Percentiles rank a stretch among this genome's conserved stretches.
Evolutionary conservation across 768 basidiomycete species (phyloP).

Genomic region (Rhizopogon vinicolor): DNA sequence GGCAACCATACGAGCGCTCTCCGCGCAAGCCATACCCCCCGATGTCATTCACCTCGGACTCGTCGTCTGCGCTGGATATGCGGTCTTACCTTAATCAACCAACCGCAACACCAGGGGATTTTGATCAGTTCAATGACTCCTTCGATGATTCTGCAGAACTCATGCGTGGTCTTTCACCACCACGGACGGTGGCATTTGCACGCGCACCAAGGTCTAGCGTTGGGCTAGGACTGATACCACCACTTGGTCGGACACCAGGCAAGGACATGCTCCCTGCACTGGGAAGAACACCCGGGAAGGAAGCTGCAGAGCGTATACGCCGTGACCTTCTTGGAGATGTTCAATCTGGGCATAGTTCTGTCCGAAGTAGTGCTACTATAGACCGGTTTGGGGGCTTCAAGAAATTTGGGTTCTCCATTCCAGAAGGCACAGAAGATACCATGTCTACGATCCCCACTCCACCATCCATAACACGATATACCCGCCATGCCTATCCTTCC

Average conservation of each 20-base stretch:
- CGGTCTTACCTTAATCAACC: slow-evolving; percentile 37
- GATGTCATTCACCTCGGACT: slow-evolving; percentile 30
- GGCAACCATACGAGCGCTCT: slow-evolving; percentile 24
- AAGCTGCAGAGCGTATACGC: slow-evolving; percentile 67
- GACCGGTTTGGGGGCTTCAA: slow-evolving; percentile 18
- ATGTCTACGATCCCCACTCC: slow-evolving; percentile 67
- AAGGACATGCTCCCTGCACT: slow-evolving; percentile 42
- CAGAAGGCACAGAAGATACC: slow-evolving; percentile 43
- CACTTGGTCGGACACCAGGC: slow-evolving; percentile 60
- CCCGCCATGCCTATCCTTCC: slow-evolving; percentile 31
- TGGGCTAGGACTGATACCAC: slow-evolving; percentile 28
- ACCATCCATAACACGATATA: slow-evolving; percentile 68
- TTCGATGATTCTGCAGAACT: slow-evolving; percentile 37
- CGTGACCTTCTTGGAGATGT: slow-evolving; percentile 57
- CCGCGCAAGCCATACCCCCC: slow-evolving; percentile 22
- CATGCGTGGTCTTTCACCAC: slow-evolving; percentile 45
- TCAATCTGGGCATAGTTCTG: slow-evolving; percentile 30
- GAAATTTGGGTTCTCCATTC: slow-evolving; percentile 21
- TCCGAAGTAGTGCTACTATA: slow-evolving; percentile 8
- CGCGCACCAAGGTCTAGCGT: slow-evolving; percentile 32
- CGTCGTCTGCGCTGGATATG: slow-evolving; percentile 40
- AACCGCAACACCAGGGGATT: slow-evolving; percentile 36
- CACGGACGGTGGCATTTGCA: slow-evolving; percentile 49
- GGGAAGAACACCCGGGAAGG: slow-evolving; percentile 65
- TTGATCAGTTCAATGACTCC: slow-evolving; percentile 25